Conservation (phyloP, 306 rosid species). For the Crotalaria pallida region DNA sequence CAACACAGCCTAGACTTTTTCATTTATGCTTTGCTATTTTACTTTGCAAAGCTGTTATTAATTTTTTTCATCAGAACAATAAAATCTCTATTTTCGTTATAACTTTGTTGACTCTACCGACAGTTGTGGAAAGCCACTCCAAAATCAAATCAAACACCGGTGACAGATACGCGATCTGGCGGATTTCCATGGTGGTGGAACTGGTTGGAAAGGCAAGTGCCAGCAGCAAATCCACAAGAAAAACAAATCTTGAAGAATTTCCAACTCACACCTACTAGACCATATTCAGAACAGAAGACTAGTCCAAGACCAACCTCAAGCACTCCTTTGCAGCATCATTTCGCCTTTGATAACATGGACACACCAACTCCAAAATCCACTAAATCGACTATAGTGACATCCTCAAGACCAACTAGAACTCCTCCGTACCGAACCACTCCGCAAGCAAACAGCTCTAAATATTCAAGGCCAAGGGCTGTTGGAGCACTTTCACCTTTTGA, state of each 20-base stretch:
- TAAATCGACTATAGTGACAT: constrained; percentile 49
- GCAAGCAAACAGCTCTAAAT: constrained; percentile 42
- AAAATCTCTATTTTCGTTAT: background rate
- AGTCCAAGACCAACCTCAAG: constrained; percentile 63
- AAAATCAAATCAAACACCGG: constrained; percentile 56
- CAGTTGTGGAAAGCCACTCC: constrained; percentile 86
- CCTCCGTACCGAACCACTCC: constrained; percentile 61
- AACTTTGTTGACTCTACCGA: constrained; percentile 21
- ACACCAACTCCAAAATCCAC: constrained; percentile 79
- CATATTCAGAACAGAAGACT: constrained; percentile 55
- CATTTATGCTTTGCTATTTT: background rate
- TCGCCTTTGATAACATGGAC: constrained; percentile 55
- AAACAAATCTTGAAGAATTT: constrained; percentile 53
- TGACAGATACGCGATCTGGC: constrained; percentile 46
- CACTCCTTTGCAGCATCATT: constrained; percentile 39
- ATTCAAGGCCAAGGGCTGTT: constrained; percentile 40
- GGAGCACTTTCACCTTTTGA: constrained; percentile 61
- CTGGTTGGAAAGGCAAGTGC: constrained; percentile 86
- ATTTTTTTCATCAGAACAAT: background rate
- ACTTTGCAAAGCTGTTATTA: background rate
- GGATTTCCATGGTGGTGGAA: constrained; percentile 99
- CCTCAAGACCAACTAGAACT: constrained; percentile 39
- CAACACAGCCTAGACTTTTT: background rate
- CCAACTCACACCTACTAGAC: constrained; percentile 73
- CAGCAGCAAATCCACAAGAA: constrained; percentile 47